phyloP scores from a whole-genome alignment of 306 rosid species.

The Dryas drummondii region DNA sequence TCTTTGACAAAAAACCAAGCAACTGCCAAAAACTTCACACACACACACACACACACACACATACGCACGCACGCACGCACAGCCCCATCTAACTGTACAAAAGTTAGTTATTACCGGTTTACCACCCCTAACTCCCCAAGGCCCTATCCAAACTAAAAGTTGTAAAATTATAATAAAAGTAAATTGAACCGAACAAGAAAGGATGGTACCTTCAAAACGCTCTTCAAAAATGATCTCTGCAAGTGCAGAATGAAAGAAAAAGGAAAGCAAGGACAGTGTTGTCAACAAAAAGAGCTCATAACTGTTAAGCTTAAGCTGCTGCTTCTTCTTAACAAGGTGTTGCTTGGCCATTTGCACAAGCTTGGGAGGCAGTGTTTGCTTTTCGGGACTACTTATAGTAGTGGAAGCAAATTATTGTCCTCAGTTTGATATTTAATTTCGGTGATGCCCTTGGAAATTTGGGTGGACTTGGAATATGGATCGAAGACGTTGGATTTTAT shows the following conservation, averaged over 20 bases:
- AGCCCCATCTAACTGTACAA: not conserved
- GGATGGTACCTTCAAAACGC: conserved; percentile 61
- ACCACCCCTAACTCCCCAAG: too few species aligned
- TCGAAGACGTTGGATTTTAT: not conserved
- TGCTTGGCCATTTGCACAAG: conserved; percentile 38
- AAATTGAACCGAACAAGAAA: not conserved
- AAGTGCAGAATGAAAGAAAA: conserved; percentile 33
- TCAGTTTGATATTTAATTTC: conserved; percentile 25
- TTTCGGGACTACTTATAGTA: conserved; percentile 30
- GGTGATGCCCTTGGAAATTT: conserved; percentile 21
- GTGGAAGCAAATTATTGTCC: conserved; percentile 19
- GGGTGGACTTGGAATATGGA: too few species aligned
- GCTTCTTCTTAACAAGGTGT: not conserved
- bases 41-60: too few species aligned
- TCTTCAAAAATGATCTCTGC: conserved; percentile 87
- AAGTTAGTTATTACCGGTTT: not conserved
- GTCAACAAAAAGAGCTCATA: conserved; percentile 16
- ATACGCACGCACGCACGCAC: not conserved
- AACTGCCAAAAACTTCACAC: too few species aligned
- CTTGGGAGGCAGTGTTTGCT: not conserved
- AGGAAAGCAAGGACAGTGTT: conserved; percentile 15
- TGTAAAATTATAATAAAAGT: not conserved
- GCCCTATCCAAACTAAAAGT: not conserved
- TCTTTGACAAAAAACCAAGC: not conserved
- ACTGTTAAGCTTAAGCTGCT: not conserved